Evolutionary conservation across 1,139 yeast genomes (phyloP).

Genomic region (Eremothecium cymbalariae): DNA sequence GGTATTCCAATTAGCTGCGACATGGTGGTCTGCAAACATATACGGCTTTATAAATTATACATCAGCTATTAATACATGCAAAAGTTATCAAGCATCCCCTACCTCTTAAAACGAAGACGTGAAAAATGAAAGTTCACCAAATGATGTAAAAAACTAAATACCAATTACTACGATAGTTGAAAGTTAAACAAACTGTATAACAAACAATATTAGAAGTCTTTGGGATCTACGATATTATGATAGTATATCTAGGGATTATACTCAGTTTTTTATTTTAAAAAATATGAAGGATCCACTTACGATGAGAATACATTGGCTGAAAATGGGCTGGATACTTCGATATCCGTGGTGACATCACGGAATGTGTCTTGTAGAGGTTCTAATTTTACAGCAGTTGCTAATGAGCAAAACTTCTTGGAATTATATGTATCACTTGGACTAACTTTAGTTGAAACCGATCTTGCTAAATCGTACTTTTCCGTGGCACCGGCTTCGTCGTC

Average conservation of each 20-base stretch:
- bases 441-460: constrained; percentile 22
- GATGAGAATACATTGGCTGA: constrained; percentile 22
- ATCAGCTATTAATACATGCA: too few relatives aligned
- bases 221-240: too few relatives aligned
- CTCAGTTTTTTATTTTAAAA: neutral
- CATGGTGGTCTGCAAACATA: too few relatives aligned
- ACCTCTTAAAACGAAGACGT: too few relatives aligned
- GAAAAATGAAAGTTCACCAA: too few relatives aligned
- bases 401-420: constrained; percentile 6
- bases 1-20: constrained; percentile 46
- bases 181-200: too few relatives aligned
- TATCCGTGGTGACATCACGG: constrained; percentile 26
- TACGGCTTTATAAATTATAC: too few relatives aligned
- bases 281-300: constrained; percentile 7
- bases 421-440: constrained; percentile 12
- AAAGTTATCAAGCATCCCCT: too few relatives aligned
- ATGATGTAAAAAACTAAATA: too few relatives aligned
- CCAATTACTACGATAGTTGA: too few relatives aligned
- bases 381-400: constrained; percentile 6
- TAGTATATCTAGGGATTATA: neutral
- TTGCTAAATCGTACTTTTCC: constrained; percentile 26
- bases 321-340: constrained; percentile 16
- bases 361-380: constrained; percentile 21
- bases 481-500: constrained; percentile 30
- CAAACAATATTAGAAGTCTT: too few relatives aligned